A percentile compares a stretch with the other conserved stretches of the same genome.
Evolutionary conservation across 2,329 filamentous ascomycete genomes (phyloP).

Genomic region (Fusarium continuum): DNA sequence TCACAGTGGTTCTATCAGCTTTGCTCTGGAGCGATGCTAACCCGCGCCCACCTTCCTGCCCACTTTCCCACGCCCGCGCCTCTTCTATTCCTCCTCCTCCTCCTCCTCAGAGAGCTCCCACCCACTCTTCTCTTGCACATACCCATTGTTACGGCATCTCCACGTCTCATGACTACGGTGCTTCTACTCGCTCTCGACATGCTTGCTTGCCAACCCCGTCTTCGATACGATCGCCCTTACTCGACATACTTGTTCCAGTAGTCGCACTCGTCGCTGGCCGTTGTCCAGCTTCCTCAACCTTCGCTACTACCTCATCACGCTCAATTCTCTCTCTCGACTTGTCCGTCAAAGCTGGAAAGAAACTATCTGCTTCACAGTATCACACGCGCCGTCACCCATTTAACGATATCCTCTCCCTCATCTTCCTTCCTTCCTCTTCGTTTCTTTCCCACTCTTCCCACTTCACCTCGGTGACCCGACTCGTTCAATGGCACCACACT

Average conservation of each 20-base stretch:
- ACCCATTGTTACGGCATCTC: conserved; percentile 22
- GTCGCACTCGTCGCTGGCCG: conserved; percentile 35
- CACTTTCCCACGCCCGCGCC: conserved; percentile 30
- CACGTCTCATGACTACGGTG: conserved; percentile 38
- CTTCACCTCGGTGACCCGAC: conserved; percentile 44
- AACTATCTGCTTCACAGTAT: background rate
- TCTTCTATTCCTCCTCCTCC: conserved; percentile 14
- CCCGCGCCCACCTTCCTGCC: conserved; percentile 36
- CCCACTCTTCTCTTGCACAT: conserved; percentile 42
- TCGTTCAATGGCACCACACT: conserved; percentile 66
- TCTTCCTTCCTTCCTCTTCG: conserved; percentile 25
- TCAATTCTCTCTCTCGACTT: conserved; percentile 34
- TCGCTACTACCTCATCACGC: conserved; percentile 21
- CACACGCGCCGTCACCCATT: conserved; percentile 7
- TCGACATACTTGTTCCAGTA: conserved; percentile 36
- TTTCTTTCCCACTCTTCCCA: conserved; percentile 41
- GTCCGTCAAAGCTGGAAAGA: background rate
- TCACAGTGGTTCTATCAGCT: conserved; percentile 14
- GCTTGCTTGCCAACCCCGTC: conserved; percentile 41
- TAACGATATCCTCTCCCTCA: background rate
- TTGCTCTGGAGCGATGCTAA: conserved; percentile 18
- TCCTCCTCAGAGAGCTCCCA: conserved; percentile 41
- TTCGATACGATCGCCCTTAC: conserved; percentile 35
- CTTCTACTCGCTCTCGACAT: conserved; percentile 38
- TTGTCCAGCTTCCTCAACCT: conserved; percentile 26